Percentiles rank a stretch among this genome's conserved stretches.
phyloP scores from a whole-genome alignment of 306 rosid genomes.

The Trifolium subterraneum region DNA sequence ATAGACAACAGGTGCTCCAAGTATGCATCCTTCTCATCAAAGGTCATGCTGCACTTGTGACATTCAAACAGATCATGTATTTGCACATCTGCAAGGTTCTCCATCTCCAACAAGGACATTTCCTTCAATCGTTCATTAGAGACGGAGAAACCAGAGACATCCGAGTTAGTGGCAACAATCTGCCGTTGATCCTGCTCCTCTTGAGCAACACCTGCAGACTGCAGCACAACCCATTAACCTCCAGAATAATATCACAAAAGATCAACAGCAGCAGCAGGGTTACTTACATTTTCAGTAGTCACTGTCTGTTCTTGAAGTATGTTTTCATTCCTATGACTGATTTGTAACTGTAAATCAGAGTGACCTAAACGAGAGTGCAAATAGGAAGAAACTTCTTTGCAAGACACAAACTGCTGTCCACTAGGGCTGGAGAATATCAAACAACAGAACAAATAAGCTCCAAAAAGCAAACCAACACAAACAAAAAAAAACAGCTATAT shows the following conservation, averaged over 20 bases:
- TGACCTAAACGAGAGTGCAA: conserved; percentile 58
- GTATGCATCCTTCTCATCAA: conserved; percentile 76
- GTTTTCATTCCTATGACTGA: conserved; percentile 48
- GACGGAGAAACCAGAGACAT: conserved; percentile 39
- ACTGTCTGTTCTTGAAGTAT: conserved; percentile 42
- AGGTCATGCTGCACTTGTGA: conserved; percentile 79
- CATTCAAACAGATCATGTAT: conserved; percentile 84
- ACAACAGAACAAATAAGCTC: conserved; percentile 33
- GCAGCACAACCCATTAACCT: too few relatives aligned
- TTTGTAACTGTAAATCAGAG: conserved; percentile 38
- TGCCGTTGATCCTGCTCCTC: conserved; percentile 53
- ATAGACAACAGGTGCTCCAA: conserved; percentile 77
- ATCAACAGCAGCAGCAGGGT: conserved; percentile 14
- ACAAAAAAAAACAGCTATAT: background rate
- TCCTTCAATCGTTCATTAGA: conserved; percentile 56
- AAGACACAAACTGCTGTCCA: conserved; percentile 79
- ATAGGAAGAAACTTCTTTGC: conserved; percentile 74
- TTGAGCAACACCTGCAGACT: conserved; percentile 46
- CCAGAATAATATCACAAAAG: too few relatives aligned
- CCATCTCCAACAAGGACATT: conserved; percentile 56
- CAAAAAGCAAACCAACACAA: background rate
- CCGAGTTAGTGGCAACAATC: conserved; percentile 44
- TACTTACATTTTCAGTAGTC: conserved; percentile 57
- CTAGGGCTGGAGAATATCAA: conserved; percentile 70
- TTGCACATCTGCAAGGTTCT: conserved; percentile 82